Evolutionary conservation across 768 basidiomycete genomes (phyloP), one percentile per base, ranked within the genome.

Genomic region (Amanita muscaria): DNA sequence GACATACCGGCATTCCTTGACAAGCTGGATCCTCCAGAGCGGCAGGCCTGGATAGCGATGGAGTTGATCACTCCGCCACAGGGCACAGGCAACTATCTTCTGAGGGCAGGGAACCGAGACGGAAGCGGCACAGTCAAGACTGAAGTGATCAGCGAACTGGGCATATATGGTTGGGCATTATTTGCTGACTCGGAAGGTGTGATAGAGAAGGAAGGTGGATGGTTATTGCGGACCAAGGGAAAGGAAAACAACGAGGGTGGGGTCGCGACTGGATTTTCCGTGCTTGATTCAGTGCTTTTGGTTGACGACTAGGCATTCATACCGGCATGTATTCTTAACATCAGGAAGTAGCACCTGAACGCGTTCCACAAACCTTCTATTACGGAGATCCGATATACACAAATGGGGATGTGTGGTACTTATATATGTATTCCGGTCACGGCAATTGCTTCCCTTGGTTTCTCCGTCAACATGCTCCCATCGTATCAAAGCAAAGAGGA

Each of bases 41-140:
- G 82, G 6, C 73, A 78, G 50, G 91, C 87, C 2, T 99, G 94
- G 88, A 91, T 97, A 43, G 86, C 93, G 24, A 97, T 98, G 94
- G 82, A 85, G 49, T 66, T 98, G 53, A 99, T 99, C 50, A 65
- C 69, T 15, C 82, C 91, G 1, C 93, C 93, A 0, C 59, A 68
- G 22, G 75, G 76, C 2, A 54, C 77, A 11, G 69, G 76, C 5
- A 87, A 83, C 50, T 83, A 85, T 59, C 75, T 99, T 32, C 71
- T 96, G 16, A 78, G 85, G 25, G 79, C 88, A 5, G 83, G 83
- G 1, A 70, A 69, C 27, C 69, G 46, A 3, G 49, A 56, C 10
- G 56, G 53, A 44, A 59, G 69, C 30, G 60, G 63, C 3, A 66
- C 68, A 15, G 70, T 77, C 25, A 73, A 73, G 49, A 65, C 74